Conservation (phyloP, 2,329 filamentous ascomycete genomes). For the Sporothrix pallida region DNA sequence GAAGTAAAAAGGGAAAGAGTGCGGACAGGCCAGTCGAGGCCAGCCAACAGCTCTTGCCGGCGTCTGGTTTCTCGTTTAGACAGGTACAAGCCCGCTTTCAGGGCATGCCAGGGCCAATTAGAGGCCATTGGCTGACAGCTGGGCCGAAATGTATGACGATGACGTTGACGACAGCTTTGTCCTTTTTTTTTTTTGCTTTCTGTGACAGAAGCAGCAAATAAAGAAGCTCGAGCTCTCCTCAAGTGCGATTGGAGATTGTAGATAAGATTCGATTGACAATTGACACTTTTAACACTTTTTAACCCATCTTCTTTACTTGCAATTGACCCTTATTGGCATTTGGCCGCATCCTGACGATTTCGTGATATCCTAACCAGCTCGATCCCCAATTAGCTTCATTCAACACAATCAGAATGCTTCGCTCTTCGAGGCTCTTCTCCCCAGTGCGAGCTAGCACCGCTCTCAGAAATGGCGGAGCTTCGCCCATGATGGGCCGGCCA, state of each 20-base stretch:
- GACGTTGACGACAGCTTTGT: constrained; percentile 17
- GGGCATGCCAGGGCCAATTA: not conserved
- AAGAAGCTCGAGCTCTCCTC: constrained; percentile 23
- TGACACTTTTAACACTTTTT: too few species aligned
- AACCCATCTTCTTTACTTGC: too few species aligned
- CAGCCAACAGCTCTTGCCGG: not conserved
- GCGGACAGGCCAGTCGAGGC: not conserved
- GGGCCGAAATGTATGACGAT: not conserved
- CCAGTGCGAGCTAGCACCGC: constrained; percentile 6
- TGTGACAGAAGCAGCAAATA: not conserved
- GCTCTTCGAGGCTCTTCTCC: constrained; percentile 11
- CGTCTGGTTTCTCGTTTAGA: not conserved
- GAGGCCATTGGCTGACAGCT: not conserved
- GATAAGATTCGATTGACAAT: not conserved
- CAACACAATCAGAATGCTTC: constrained; percentile 18
- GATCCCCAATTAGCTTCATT: not conserved
- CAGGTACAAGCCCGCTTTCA: not conserved
- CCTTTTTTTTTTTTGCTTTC: not conserved
- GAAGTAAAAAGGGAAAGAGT: not conserved
- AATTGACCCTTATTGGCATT: not conserved
- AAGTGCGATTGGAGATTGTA: not conserved
- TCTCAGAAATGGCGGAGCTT: not conserved
- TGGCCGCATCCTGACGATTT: not conserved
- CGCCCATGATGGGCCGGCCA: not conserved
- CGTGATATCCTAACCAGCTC: not conserved